phyloP scores from a whole-genome alignment of 441 rosid genomes.

The Gossypium trilobum region DNA sequence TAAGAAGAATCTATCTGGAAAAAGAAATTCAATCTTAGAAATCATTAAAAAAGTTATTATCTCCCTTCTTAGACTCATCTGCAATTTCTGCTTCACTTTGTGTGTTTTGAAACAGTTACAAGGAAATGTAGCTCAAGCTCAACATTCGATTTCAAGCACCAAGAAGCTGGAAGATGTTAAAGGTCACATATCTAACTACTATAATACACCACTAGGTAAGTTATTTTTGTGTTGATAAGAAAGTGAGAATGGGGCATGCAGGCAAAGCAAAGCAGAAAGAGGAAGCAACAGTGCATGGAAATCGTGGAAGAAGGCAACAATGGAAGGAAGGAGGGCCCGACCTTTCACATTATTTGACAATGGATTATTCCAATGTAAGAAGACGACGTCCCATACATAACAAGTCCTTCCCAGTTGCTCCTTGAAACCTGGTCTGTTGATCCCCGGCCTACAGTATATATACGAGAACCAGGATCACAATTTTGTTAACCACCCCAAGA shows the following conservation, averaged over 20 bases:
- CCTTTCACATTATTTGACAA: slow-evolving; percentile 37
- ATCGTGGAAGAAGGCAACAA: slow-evolving; percentile 28
- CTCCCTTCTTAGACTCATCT: not conserved
- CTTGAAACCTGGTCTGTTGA: slow-evolving; percentile 25
- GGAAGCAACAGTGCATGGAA: slow-evolving; percentile 13
- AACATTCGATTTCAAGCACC: slow-evolving; percentile 7
- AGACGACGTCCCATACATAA: slow-evolving; percentile 59
- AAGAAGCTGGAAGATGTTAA: slow-evolving; percentile 15
- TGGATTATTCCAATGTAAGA: slow-evolving; percentile 49
- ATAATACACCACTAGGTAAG: not conserved
- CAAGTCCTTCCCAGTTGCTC: slow-evolving; percentile 44
- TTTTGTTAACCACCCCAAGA: not conserved
- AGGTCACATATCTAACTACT: slow-evolving; percentile 7
- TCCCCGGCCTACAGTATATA: not conserved
- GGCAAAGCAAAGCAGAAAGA: slow-evolving; percentile 19
- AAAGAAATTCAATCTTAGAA: not conserved
- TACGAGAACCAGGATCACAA: not conserved
- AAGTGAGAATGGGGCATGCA: not conserved
- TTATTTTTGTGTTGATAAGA: not conserved
- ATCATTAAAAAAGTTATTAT: not conserved
- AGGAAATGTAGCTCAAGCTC: slow-evolving; percentile 11
- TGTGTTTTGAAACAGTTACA: slow-evolving; percentile 19
- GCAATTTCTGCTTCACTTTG: not conserved
- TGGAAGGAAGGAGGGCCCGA: slow-evolving; percentile 28
- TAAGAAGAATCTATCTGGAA: slow-evolving; percentile 11